These are phyloP conservation scores for Microstegium vimineum DNA, from an alignment of 176 grass and related monocot species.

Conservation along the genomic window DNA sequence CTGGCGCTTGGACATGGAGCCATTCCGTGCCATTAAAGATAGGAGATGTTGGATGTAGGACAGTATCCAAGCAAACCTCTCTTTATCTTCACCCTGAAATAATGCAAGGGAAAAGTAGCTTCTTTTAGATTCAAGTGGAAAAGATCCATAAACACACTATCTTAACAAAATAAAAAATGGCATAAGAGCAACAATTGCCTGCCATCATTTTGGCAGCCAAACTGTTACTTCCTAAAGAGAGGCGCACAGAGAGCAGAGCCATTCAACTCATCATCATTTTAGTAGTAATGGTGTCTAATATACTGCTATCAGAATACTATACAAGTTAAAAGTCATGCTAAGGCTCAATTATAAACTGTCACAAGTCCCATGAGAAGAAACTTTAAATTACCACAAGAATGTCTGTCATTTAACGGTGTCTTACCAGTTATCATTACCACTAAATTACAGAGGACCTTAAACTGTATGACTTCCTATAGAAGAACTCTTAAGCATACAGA, in stretches of 20 bases:
- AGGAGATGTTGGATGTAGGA: constrained; percentile 85
- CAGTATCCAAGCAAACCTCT: constrained; percentile 69
- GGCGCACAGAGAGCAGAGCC: too few species aligned
- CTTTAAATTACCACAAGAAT: too few species aligned
- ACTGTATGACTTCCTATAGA: neutral
- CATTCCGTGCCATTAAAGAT: constrained; percentile 41
- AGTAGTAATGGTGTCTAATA: too few species aligned
- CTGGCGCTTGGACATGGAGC: constrained; percentile 1
- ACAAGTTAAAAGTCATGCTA: too few species aligned
- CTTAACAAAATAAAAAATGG: neutral
- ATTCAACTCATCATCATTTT: too few species aligned
- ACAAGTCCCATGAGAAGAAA: too few species aligned
- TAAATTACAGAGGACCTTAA: neutral
- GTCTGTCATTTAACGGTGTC: neutral
- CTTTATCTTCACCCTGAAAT: constrained; percentile 54
- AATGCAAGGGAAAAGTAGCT: constrained; percentile 8
- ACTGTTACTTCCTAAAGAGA: too few species aligned
- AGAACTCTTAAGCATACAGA: neutral
- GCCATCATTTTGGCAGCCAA: too few species aligned
- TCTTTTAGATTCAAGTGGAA: constrained; percentile 13
- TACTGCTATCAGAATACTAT: too few species aligned
- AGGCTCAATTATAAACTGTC: neutral
- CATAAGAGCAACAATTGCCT: too few species aligned
- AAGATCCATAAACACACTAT: neutral
- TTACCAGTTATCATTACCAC: neutral